phyloP scores from a whole-genome alignment of 208 protist genomes.

The Acanthamoeba castellanii region DNA sequence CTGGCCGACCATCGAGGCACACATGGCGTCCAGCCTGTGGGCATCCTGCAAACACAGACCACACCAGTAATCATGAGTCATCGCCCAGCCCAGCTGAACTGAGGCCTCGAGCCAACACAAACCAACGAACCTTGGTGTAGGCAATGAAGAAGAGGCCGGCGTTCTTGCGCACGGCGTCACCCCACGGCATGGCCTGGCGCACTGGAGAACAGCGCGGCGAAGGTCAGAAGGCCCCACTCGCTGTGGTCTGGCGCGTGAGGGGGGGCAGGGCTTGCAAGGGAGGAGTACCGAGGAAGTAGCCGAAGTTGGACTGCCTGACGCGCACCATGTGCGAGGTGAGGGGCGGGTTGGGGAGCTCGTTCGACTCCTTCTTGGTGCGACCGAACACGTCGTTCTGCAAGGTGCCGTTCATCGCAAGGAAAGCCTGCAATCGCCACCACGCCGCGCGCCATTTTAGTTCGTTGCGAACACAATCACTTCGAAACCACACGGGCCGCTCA shows the following conservation, averaged over 20 bases:
- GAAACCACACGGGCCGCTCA: too few species aligned
- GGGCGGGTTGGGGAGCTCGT: conserved; percentile 10
- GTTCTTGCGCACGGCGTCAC: conserved; percentile 18
- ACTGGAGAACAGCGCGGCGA: background rate
- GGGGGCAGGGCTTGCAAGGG: background rate
- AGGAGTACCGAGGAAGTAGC: conserved; percentile 33
- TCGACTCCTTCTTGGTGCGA: conserved; percentile 26
- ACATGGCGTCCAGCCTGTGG: conserved; percentile 34
- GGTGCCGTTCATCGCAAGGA: background rate
- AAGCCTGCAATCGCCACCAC: background rate
- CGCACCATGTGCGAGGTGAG: conserved; percentile 40
- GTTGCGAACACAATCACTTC: too few species aligned
- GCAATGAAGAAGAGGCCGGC: conserved; percentile 54
- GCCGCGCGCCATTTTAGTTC: too few species aligned
- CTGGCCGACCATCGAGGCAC: conserved; percentile 37
- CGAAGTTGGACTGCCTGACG: conserved; percentile 30
- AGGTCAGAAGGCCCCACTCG: background rate
- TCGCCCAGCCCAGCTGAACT: background rate
- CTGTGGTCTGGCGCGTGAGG: background rate
- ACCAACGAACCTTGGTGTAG: conserved; percentile 28
- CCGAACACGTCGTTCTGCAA: conserved; percentile 50
- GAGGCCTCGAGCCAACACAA: background rate
- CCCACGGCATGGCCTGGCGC: conserved; percentile 45
- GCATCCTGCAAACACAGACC: background rate
- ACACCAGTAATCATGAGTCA: background rate